phyloP scores from a whole-genome alignment of 1,139 yeast species.

The Kluyveromyces marxianus region DNA sequence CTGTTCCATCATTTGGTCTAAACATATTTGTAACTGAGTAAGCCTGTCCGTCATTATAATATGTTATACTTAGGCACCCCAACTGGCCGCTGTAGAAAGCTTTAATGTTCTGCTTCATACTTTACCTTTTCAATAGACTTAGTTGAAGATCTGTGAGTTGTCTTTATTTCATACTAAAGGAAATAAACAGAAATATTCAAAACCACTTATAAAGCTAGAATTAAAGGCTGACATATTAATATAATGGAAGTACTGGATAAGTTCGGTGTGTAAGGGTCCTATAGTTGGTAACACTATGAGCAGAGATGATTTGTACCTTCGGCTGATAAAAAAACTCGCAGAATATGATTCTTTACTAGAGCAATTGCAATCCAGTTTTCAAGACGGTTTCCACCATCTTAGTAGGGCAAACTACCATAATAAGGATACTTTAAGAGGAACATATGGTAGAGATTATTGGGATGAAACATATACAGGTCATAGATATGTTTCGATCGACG shows the following conservation, averaged over 20 bases:
- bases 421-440: slow-evolving; percentile 25
- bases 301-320: not conserved
- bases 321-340: slow-evolving; percentile 9
- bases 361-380: slow-evolving; percentile 20
- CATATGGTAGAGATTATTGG: slow-evolving; percentile 29
- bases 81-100: slow-evolving; percentile 1
- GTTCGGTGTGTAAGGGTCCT: too few species aligned
- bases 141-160: too few species aligned
- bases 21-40: slow-evolving; percentile 84
- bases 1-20: slow-evolving; percentile 88
- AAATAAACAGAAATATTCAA: too few species aligned
- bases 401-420: slow-evolving; percentile 29
- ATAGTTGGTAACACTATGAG: too few species aligned
- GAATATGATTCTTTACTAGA: slow-evolving; percentile 24
- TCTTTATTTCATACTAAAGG: too few species aligned
- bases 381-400: slow-evolving; percentile 22
- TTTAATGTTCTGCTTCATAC: too few species aligned
- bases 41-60: slow-evolving; percentile 71
- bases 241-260: too few species aligned
- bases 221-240: too few species aligned
- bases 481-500: slow-evolving; percentile 10
- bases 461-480: slow-evolving; percentile 24
- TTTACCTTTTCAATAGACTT: too few species aligned
- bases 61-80: not conserved
- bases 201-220: too few species aligned